phyloP scores from a whole-genome alignment of 352 stramenopile genomes.

The Phytophthora tubulina region DNA sequence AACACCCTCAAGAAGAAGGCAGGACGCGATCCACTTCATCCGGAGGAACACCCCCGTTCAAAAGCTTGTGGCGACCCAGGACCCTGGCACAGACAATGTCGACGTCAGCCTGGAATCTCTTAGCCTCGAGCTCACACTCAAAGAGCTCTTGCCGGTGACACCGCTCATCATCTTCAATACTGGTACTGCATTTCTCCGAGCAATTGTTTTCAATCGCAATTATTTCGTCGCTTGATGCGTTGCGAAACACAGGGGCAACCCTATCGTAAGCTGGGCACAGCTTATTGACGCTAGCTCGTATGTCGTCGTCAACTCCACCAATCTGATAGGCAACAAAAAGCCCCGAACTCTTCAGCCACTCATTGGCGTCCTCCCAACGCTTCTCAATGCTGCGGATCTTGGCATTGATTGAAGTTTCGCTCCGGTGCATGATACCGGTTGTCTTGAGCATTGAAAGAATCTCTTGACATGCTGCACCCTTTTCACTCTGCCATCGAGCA shows the following conservation, averaged over 20 bases:
- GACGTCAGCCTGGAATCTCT: slow-evolving; percentile 3
- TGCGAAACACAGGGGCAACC: background rate
- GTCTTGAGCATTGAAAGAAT: background rate
- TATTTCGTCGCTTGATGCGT: background rate
- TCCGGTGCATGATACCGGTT: background rate
- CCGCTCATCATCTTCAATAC: slow-evolving; percentile 7
- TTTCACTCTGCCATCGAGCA: background rate
- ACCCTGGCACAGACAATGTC: slow-evolving; percentile 5
- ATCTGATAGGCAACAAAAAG: background rate
- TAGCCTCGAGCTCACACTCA: background rate
- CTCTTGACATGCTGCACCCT: background rate
- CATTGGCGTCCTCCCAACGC: background rate
- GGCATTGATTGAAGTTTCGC: background rate
- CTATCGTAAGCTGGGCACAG: background rate
- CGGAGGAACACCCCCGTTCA: background rate
- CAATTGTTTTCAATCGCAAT: background rate
- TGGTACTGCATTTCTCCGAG: too few species aligned
- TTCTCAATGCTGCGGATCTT: background rate
- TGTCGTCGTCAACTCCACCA: slow-evolving; percentile 1
- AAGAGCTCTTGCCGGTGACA: slow-evolving; percentile 9
- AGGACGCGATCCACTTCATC: slow-evolving; percentile 4
- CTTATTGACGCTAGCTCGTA: background rate
- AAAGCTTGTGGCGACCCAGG: slow-evolving; percentile 9
- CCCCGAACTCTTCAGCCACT: background rate
- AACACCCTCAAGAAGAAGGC: background rate